Conservation (phyloP, 345 rosid species). For the Eutrema japonicum region DNA sequence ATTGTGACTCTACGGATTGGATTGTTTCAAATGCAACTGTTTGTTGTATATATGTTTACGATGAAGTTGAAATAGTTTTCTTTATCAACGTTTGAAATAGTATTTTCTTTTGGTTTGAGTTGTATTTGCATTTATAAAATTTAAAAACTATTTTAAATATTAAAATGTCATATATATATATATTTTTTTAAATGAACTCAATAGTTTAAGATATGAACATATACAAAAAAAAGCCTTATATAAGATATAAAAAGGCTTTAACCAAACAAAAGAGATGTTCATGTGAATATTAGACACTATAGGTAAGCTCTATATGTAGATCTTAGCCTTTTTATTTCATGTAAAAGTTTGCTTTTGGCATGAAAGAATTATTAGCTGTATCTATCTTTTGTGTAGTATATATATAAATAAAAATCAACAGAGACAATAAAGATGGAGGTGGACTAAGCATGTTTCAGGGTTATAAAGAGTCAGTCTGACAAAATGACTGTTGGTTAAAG, state of each 20-base stretch:
- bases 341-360: constrained; percentile 11
- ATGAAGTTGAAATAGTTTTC: background rate
- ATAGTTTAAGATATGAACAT: background rate
- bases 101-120: background rate
- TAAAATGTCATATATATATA: background rate
- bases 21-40: background rate
- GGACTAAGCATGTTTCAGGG: constrained; percentile 34
- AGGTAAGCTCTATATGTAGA: constrained; percentile 3
- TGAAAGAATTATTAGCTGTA: background rate
- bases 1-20: background rate
- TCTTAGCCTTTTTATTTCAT: background rate
- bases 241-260: constrained; percentile 3
- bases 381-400: constrained; percentile 7
- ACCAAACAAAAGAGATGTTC: background rate
- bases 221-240: background rate
- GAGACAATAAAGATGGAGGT: constrained; percentile 38
- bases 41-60: constrained; percentile 3
- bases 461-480: constrained; percentile 40
- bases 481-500: constrained; percentile 39
- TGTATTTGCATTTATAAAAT: background rate
- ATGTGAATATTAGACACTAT: constrained; percentile 8
- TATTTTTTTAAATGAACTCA: background rate
- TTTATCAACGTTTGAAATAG: background rate
- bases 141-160: background rate
- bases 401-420: constrained; percentile 30